Base-by-base conservation (phyloP, 192 early-diverging fungal species). In the Coemansia sp. region DNA sequence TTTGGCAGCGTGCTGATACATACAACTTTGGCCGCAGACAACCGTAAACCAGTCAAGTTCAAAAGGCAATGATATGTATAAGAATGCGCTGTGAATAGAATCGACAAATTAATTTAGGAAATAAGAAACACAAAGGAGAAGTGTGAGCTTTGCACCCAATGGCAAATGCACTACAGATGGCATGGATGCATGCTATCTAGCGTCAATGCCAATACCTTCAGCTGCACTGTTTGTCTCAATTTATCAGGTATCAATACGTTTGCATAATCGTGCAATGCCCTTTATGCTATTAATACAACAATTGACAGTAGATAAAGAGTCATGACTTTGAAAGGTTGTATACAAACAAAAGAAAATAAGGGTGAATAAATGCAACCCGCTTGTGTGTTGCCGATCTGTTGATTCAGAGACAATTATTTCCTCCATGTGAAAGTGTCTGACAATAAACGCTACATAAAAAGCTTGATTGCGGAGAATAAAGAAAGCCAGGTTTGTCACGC, bases 381-480 rank as follows among this genome's bases (percentile, higher is more conserved):
- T n/a, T 8, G 7, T 0, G 19, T 19, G 19, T 49, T 21, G 48
- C 5, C 48, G n/a, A 49, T 49, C 48, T 15, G 48, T 49, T n/a
- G 19, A 49, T 19, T 19, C 19, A 19, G 19, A 8, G 19, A 5
- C 48, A 15, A 19, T 49, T 2, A 2, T 17, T 7, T n/a, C 21
- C 7, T 19, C 15, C 21, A 49, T 21, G 48, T 49, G 48, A 21
- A 49, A 49, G 48, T 17, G 19, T 8, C 19, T 7, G 19, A 49
- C 7, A 49, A 49, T 49, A 49, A 4, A 49, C 19, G 17, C 19
- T 10, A 5, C 41, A n/a, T n/a, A 45, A 35, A 35, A 35, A 6
- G 41, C 14, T 45, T 45, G 41, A 45, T 45, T 45, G 41, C 41
- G 41, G 41, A 45, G 41, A 45, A 45, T 45, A 45, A 45, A 45